Evolutionary conservation across 2,329 filamentous ascomycete species (phyloP), one percentile per base, ranked within the genome.

Genomic region (Zelopaecilomyces penicillatus): DNA sequence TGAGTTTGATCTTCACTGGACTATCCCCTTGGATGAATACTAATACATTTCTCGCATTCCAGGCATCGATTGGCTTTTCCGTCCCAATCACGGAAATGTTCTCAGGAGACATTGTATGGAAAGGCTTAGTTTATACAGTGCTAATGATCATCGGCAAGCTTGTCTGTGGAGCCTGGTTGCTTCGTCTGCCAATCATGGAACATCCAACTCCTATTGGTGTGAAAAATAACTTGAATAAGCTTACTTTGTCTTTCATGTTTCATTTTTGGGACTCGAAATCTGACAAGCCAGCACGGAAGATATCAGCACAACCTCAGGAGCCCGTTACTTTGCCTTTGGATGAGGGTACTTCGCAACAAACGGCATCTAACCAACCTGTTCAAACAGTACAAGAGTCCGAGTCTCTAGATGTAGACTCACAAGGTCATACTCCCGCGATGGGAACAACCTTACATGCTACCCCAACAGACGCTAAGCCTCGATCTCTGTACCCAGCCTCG

Each of bases 61-160:
- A 73, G 70, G 70, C 75, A 1, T 78, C 75, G 0, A 83, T 91
- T 32, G 86, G 86, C 0, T 90, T 91, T 57, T 82, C 85, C 0
- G 85, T 93, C 2, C 86, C 86, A 0, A 82, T 91, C 30, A 77
- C 74, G 0, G 65, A 76, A 5, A 80, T 93, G 70, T 91, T 89
- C 53, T 59, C 60, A 0, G 76, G 76, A 0, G 55, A 65, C 0
- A 70, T 85, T 0, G 63, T 89, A 2, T 93, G 85, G 86, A 76
- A 79, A 8, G 86, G 86, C 0, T 50, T 89, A 0, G 71, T 89
- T 1, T 93, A 90, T 54, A 71, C 82, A 0, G 50, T 82, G 0
- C 64, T 93, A 4, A 93, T 93, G 86, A 57, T 71, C 1, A 41
- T 85, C 2, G 73, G 66, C 4, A 86, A 86, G 55, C 49, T 82